Base-by-base conservation (phyloP, 164 flowering plant genomes). In the Stephania japonica region DNA sequence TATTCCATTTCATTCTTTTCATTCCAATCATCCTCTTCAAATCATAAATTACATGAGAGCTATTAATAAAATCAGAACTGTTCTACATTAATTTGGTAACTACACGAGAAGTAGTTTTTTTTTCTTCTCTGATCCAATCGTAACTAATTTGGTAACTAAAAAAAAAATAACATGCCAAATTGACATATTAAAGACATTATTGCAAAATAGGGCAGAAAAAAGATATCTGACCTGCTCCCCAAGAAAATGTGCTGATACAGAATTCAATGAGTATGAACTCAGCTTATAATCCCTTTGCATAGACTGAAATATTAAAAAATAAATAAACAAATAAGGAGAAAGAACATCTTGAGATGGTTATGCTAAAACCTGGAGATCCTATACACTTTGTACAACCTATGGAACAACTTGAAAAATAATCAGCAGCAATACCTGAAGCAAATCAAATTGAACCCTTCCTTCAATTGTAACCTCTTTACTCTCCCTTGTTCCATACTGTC, bases 211-310 rank as follows among this genome's bases (percentile, higher is more conserved):
- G 41, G 56, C 11, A 59, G 32, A 53, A 65, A 8, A 24, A 53
- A 19, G 14, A 71, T 61, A 32, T 19, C 26, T 78, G 72, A 90
- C 99, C 94, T 96, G 99, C 85, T 96, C 99, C 42, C 85, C 83
- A 75, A 96, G 95, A 78, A 96, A 96, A 80, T 93, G 99, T 38
- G 99, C 92, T 72, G 99, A 93, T 77, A 96, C 99, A 81, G 99
- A 93, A 80, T 96, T 96, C 80, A 96, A 74, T 1, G 99, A 96
- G 73, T 96, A 96, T 21, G 99, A 96, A 85, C 98, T 96, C 78
- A 96, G 79, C 77, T 96, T 96, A 70, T 93, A 84, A 82, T 96
- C 98, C 77, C 98, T 86, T 80, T 92, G 99, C 91, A 96, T 84
- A 47, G 59, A 87, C 98, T 96, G 87, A 61, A 79, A 66, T 32